A percentile compares a stretch with the other conserved stretches of the same genome.
These are phyloP conservation scores for Cladosporium austrohemisphaericum DNA, from an alignment of 2,329 filamentous ascomycete genomes.

Conservation along the genomic window DNA sequence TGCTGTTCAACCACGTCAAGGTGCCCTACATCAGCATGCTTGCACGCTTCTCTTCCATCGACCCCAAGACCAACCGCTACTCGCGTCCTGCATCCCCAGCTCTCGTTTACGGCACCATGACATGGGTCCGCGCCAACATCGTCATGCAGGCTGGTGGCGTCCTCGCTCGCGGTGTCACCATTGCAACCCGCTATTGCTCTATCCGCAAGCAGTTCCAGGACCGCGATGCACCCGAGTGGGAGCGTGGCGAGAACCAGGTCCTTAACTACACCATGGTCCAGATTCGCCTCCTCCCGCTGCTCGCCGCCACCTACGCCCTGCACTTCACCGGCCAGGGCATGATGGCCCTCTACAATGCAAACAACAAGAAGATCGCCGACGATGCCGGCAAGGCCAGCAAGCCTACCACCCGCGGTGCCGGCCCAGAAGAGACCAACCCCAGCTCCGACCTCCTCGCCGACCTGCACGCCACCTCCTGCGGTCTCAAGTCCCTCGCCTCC, in stretches of 20 bases:
- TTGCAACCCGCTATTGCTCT: conserved; percentile 69
- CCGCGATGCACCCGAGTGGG: conserved; percentile 58
- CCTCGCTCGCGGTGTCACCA: conserved; percentile 71
- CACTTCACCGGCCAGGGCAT: conserved; percentile 75
- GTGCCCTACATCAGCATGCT: conserved; percentile 72
- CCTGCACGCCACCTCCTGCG: conserved; percentile 72
- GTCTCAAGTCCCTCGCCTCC: conserved; percentile 69
- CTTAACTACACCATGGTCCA: conserved; percentile 81
- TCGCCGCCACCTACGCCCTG: conserved; percentile 72
- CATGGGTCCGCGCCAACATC: conserved; percentile 69
- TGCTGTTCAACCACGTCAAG: conserved; percentile 73
- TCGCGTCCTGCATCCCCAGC: conserved; percentile 62
- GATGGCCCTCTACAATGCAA: conserved; percentile 69
- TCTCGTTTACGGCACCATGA: conserved; percentile 71
- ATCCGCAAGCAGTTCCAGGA: conserved; percentile 77
- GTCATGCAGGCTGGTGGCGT: conserved; percentile 69
- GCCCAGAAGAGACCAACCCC: conserved; percentile 64
- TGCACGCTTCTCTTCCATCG: conserved; percentile 65
- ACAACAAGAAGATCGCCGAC: conserved; percentile 61
- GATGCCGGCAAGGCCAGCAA: conserved; percentile 41
- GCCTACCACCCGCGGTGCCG: conserved; percentile 51
- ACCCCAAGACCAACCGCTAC: conserved; percentile 66
- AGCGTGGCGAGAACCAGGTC: conserved; percentile 66
- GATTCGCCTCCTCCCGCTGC: conserved; percentile 65
- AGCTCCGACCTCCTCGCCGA: conserved; percentile 68